Percentiles rank a stretch among this genome's conserved stretches.
Conservation (phyloP, 495 filamentous ascomycete genomes). For the Xanthoparmelia taractica region DNA sequence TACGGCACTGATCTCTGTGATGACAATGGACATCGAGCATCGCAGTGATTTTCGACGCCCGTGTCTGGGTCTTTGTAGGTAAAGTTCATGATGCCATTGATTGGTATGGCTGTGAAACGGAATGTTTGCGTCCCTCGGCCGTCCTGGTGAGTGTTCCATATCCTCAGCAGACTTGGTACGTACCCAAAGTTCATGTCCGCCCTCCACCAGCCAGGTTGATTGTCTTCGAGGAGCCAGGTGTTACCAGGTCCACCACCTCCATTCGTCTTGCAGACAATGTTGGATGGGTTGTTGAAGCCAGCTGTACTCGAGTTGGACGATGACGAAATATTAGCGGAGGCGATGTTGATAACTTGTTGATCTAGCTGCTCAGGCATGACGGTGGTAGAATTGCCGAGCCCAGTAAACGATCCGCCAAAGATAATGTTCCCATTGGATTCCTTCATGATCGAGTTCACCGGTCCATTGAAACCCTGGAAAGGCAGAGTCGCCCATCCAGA, state of each 20-base stretch:
- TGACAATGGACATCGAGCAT: slow-evolving; percentile 71
- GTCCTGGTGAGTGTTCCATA: slow-evolving; percentile 83
- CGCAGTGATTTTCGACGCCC: slow-evolving; percentile 57
- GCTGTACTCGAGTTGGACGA: slow-evolving; percentile 49
- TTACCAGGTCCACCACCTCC: slow-evolving; percentile 56
- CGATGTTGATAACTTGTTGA: slow-evolving; percentile 76
- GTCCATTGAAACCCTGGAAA: slow-evolving; percentile 92
- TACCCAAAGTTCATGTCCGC: slow-evolving; percentile 78
- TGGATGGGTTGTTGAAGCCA: slow-evolving; percentile 70
- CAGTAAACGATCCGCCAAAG: slow-evolving; percentile 88
- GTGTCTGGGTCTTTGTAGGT: slow-evolving; percentile 74
- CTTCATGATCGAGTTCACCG: slow-evolving; percentile 78
- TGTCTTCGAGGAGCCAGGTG: slow-evolving; percentile 80
- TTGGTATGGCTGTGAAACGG: slow-evolving; percentile 70
- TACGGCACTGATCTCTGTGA: slow-evolving; percentile 52
- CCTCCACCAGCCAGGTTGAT: slow-evolving; percentile 73
- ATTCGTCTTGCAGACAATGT: slow-evolving; percentile 74
- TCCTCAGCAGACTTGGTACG: slow-evolving; percentile 71
- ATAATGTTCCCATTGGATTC: slow-evolving; percentile 72
- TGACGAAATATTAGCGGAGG: slow-evolving; percentile 62
- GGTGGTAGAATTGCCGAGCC: slow-evolving; percentile 70
- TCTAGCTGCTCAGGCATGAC: slow-evolving; percentile 49
- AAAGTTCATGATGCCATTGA: slow-evolving; percentile 93
- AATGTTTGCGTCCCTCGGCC: slow-evolving; percentile 82
- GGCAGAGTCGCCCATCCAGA: slow-evolving; percentile 76